Conservation (phyloP, 345 rosid species). For the Salix exigua region DNA sequence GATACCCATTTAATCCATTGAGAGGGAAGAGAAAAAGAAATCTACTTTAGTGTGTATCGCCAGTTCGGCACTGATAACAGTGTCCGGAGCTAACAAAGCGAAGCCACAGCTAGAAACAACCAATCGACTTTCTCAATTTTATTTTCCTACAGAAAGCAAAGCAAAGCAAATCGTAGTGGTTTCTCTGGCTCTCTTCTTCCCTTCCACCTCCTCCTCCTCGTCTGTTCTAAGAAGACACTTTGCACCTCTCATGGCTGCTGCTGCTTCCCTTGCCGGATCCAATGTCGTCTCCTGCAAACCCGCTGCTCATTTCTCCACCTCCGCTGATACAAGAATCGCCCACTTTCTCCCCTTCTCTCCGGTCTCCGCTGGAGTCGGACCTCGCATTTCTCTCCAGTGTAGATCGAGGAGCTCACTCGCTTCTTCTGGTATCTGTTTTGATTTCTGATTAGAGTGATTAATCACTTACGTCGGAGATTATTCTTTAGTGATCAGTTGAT, state of each 20-base stretch:
- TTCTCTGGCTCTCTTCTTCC: slow-evolving; percentile 35
- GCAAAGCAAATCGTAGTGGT: not conserved
- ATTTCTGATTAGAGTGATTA: not conserved
- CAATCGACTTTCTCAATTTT: not conserved
- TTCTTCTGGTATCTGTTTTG: slow-evolving; percentile 45
- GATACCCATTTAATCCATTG: not conserved
- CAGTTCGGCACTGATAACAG: slow-evolving; percentile 7
- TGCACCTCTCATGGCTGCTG: slow-evolving; percentile 38
- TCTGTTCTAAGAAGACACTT: slow-evolving; percentile 24
- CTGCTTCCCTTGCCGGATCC: slow-evolving; percentile 54
- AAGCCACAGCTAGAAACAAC: not conserved
- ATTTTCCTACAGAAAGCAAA: slow-evolving; percentile 5
- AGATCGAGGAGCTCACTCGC: slow-evolving; percentile 41
- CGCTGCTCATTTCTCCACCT: slow-evolving; percentile 14
- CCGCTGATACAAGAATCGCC: slow-evolving; percentile 31
- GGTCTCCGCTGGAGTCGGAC: slow-evolving; percentile 23
- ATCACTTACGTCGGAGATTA: not conserved
- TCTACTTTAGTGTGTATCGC: slow-evolving; percentile 33
- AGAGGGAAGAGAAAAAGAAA: not conserved
- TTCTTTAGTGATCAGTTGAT: not conserved
- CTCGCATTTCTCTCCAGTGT: slow-evolving; percentile 37
- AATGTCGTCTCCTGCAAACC: slow-evolving; percentile 46
- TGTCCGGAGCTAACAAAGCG: slow-evolving; percentile 42
- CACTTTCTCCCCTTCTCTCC: slow-evolving; percentile 52
- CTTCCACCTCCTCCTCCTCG: slow-evolving; percentile 20